phyloP scores from a whole-genome alignment of 2,329 filamentous ascomycete genomes.

The Beauveria asiatica region DNA sequence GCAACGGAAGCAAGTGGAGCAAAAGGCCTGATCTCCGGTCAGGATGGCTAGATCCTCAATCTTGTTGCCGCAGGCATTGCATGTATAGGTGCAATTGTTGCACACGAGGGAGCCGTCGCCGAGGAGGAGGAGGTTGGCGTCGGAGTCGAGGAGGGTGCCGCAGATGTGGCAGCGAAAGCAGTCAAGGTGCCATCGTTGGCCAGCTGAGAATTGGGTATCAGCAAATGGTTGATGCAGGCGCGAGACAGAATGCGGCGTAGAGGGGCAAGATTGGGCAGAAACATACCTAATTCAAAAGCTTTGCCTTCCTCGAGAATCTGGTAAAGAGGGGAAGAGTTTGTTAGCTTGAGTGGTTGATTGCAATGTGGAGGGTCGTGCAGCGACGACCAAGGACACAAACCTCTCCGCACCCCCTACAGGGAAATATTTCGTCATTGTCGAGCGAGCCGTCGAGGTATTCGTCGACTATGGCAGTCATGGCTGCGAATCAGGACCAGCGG shows the following conservation, averaged over 20 bases:
- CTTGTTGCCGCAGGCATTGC: conserved; percentile 92
- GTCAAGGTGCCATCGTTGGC: conserved; percentile 96
- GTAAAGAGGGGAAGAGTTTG: conserved; percentile 13
- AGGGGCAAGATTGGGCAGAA: conserved; percentile 9
- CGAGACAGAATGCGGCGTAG: background rate
- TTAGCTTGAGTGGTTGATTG: background rate
- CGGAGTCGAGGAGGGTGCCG: conserved; percentile 90
- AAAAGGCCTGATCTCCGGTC: conserved; percentile 96
- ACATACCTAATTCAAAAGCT: conserved; percentile 88
- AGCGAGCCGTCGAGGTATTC: conserved; percentile 57
- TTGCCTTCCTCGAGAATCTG: conserved; percentile 98
- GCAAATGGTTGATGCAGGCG: conserved; percentile 15
- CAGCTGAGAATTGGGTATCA: conserved; percentile 48
- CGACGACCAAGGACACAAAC: conserved; percentile 38
- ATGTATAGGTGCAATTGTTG: conserved; percentile 99
- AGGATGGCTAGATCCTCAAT: conserved; percentile 97
- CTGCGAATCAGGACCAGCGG: conserved; percentile 14
- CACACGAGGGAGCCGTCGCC: conserved; percentile 97
- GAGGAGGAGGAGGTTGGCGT: conserved; percentile 92
- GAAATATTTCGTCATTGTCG: conserved; percentile 76
- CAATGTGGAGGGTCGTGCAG: background rate
- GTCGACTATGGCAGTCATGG: conserved; percentile 44
- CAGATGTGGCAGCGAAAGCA: conserved; percentile 98
- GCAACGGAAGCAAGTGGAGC: conserved; percentile 93
- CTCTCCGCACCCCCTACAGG: conserved; percentile 90